A percentile compares a stretch with the other conserved stretches of the same genome.
Conservation (phyloP, 371 early-diverging fungal genomes). For the Apophysomyces variabilis region DNA sequence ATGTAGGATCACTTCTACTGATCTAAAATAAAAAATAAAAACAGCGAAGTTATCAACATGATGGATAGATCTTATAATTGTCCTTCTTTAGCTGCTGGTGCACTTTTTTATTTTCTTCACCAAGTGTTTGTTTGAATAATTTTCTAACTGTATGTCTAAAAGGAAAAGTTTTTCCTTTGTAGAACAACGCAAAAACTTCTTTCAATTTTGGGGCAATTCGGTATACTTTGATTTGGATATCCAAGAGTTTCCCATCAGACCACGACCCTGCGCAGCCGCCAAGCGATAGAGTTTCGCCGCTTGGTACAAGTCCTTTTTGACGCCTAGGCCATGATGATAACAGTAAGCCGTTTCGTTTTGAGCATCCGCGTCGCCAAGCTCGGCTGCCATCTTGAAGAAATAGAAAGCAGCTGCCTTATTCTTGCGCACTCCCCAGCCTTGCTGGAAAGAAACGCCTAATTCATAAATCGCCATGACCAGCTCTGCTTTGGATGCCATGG, state of each 20-base stretch:
- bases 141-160: too few relatives aligned
- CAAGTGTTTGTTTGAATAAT: background rate
- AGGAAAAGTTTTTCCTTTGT: too few relatives aligned
- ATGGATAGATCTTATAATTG: too few relatives aligned
- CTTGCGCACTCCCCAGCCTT: conserved; percentile 90
- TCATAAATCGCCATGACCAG: conserved; percentile 86
- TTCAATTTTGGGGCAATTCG: background rate
- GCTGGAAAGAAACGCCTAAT: conserved; percentile 81
- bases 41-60: too few relatives aligned
- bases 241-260: conserved; percentile 88
- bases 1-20: too few relatives aligned
- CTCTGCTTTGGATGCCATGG: conserved; percentile 57
- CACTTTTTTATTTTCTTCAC: background rate
- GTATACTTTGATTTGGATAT: conserved; percentile 51
- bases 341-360: conserved; percentile 82
- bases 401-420: conserved; percentile 85
- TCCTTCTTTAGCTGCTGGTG: background rate
- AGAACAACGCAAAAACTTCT: too few relatives aligned
- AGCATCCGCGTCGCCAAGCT: conserved; percentile 85
- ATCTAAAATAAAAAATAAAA: too few relatives aligned
- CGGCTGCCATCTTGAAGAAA: conserved; percentile 88
- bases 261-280: conserved; percentile 82
- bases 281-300: conserved; percentile 86
- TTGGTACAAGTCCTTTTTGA: conserved; percentile 73
- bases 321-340: conserved; percentile 79